A percentile compares a stretch with the other conserved stretches of the same genome.
Evolutionary conservation across 1,284 basidiomycete genomes (phyloP).

Genomic region (Pyrrhoderma lamaoense): DNA sequence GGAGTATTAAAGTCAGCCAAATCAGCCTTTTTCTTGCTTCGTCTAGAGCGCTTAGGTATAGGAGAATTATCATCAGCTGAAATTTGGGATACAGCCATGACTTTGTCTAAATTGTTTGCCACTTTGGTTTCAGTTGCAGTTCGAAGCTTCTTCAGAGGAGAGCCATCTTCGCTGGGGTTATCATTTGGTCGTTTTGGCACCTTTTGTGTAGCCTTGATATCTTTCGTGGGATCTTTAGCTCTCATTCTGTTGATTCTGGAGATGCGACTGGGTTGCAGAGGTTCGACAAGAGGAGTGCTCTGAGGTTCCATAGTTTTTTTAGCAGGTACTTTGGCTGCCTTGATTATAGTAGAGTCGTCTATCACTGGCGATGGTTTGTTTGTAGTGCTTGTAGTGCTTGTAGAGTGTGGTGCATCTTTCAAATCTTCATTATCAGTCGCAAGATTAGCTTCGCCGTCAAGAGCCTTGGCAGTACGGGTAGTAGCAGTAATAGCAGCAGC

Average conservation of each 20-base stretch:
- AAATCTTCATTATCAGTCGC: neutral
- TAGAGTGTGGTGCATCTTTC: neutral
- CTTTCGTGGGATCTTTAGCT: neutral
- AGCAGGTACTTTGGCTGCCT: too few relatives aligned
- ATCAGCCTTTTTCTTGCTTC: constrained; percentile 19
- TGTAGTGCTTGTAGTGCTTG: neutral
- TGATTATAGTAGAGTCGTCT: too few relatives aligned
- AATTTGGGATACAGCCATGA: too few relatives aligned
- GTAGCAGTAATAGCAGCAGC: neutral
- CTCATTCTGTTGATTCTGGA: constrained; percentile 12
- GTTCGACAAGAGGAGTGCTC: too few relatives aligned
- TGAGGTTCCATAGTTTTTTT: too few relatives aligned
- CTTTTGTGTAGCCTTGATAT: neutral
- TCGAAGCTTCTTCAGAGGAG: constrained; percentile 5
- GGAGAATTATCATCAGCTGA: neutral
- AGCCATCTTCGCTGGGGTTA: neutral
- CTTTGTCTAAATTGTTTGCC: too few relatives aligned
- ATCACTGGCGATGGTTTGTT: neutral
- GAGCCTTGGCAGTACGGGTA: neutral
- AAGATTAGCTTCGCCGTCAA: neutral
- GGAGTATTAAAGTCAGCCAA: neutral
- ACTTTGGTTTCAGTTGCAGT: neutral
- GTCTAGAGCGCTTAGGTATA: constrained; percentile 19
- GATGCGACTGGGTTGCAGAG: constrained; percentile 5
- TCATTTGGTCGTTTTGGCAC: neutral